Conservation (phyloP, 1,284 basidiomycete species). For the Phylloporus sp. region DNA sequence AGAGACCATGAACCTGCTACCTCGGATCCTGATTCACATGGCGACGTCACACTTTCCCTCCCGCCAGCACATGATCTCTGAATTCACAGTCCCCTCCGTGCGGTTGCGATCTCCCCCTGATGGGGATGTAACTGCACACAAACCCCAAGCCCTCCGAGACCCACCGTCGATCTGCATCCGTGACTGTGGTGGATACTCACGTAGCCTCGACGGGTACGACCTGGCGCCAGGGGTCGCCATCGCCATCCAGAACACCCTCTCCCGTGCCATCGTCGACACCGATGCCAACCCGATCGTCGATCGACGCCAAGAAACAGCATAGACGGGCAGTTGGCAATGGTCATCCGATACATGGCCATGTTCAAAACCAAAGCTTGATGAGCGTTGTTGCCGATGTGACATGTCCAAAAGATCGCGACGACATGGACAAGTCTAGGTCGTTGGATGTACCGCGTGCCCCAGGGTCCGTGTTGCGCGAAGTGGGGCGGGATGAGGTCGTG, state of each 20-base stretch:
- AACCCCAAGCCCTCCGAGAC: neutral
- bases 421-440: slow-evolving; percentile 28
- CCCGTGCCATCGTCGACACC: neutral
- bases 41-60: slow-evolving; percentile 43
- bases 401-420: slow-evolving; percentile 38
- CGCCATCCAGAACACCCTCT: neutral
- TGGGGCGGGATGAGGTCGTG: neutral
- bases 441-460: slow-evolving; percentile 51
- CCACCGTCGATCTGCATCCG: slow-evolving; percentile 30
- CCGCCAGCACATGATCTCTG: slow-evolving; percentile 67
- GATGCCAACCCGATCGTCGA: neutral
- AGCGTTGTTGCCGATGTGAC: slow-evolving; percentile 71
- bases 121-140: neutral
- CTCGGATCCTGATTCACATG: neutral
- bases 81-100: slow-evolving; percentile 48
- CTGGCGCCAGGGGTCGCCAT: slow-evolving; percentile 22
- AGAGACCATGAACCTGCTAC: slow-evolving; percentile 7
- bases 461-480: slow-evolving; percentile 44
- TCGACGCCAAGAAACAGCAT: neutral
- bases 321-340: slow-evolving; percentile 8
- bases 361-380: slow-evolving; percentile 59
- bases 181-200: slow-evolving; percentile 15
- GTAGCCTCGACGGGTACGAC: neutral
- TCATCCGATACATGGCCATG: slow-evolving; percentile 6
- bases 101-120: slow-evolving; percentile 20